Base-by-base conservation (phyloP, 2,329 filamentous ascomycete genomes). In the Hirsutella minnesotensis region DNA sequence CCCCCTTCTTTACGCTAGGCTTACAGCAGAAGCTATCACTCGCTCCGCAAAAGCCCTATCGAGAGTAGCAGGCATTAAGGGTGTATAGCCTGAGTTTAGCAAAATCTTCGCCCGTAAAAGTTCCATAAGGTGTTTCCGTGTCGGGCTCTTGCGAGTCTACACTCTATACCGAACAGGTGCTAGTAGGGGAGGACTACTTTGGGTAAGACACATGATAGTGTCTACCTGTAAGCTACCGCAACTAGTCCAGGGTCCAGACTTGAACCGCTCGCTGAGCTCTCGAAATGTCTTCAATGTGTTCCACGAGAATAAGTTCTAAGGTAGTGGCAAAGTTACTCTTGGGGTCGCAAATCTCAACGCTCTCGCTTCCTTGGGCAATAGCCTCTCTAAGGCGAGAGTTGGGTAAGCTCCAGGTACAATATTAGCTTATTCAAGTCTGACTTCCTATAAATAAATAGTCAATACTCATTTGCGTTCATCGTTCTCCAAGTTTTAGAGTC, bases 121-220 rank as follows among this genome's bases (percentile, higher is more conserved):
- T 13, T 13, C 8, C 27, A 13, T 51, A 15, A 0, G 66, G 62
- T 10, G 49, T 39, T 9, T 49, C 39, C 0, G 67, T 69, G 1
- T 65, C 64, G 4, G 60, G 59, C 1, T 63, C 57, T 37, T 63
- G 57, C 1, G 71, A n/a, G 72, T 0, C 72, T 71, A 49, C 72
- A 63, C 3, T 51, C 43, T 5, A 57, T 55, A 33, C 55, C 52
- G 20, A 8, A 55, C 29, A 2, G 48, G 52, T 42, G 3, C 40
- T 24, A 39, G 48, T 40, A 39, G 49, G 56, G 61, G 58, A 1
- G 60, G 53, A 15, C 16, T 16, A 15, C 27, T 13, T 13, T 29
- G 8, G 13, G 8, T 29, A 8, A 29, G 27, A 29, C 27, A 29
- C 8, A 29, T 34, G 9, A 5, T 34, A 0, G 42, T 39, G 1